Evolutionary conservation across 352 stramenopile genomes (phyloP), one percentile per base, ranked within the genome.

Genomic region (Albugo candida): DNA sequence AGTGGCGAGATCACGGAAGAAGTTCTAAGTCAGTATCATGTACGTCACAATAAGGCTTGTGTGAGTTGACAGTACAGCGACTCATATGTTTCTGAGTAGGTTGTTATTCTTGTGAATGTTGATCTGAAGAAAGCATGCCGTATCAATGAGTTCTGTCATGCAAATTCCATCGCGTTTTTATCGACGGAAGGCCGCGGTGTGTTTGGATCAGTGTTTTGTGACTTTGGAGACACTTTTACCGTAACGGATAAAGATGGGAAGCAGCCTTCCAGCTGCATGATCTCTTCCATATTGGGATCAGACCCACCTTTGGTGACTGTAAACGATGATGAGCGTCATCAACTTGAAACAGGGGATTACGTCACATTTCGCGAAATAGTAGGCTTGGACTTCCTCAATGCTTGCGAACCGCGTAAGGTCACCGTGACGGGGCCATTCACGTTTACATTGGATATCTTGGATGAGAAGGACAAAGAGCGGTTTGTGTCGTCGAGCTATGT

Each of bases 261-360:
- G 51, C 82, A 93, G 52, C 83, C 89, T 0, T 65, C 89, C 13
- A 95, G 67, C 14, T 95, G 75, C 52, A 87, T 98, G 64, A 78
- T 98, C 37, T 76, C 94, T 47, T 95, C 82, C 6, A 87, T 98
- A 43, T 84, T 93, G 6, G 80, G 85, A 49, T 69, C 59, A 5
- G 55, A 55, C n/a, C 70, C 67, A 12, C 69, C 77, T 13, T 60
- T 97, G 20, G 78, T 99, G 21, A 98, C 96, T 13, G 91, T 98
- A n/a, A 83, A 95, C 48, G 94, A 99, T 54, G 96, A 99, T 58
- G 75, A 93, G 37, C 83, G 94, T 46, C 94, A 99, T 64, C 84
- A 92, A 47, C 68, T 99, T 2, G 91, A 98, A 60, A 96, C 89
- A 0, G 95, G 95, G 14, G 94, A 99, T 68, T 71, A 83, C 5